A percentile compares a stretch with the other conserved stretches of the same genome.
Conservation (phyloP, 306 rosid species). For the Mucuna pruriens region DNA sequence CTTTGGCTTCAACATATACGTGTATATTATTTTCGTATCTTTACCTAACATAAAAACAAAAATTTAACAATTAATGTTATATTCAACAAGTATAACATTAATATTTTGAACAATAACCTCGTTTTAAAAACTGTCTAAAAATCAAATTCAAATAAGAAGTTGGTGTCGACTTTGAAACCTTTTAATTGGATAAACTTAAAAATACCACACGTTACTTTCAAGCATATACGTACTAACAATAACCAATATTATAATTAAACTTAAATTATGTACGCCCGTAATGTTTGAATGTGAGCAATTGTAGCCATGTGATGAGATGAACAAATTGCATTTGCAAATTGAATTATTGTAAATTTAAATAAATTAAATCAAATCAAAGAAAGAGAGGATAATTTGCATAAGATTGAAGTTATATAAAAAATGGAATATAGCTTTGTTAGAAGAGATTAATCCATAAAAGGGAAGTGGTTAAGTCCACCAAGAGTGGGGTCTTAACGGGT, state of each 20-base stretch:
- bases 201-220: not conserved
- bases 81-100: not conserved
- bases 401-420: conserved; percentile 38
- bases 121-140: not conserved
- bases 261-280: not conserved
- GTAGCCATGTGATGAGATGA: conserved; percentile 21
- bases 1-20: not conserved
- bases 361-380: not conserved
- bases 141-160: not conserved
- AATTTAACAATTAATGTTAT: not conserved
- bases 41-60: not conserved
- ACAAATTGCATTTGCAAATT: not conserved
- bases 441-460: conserved; percentile 18
- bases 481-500: conserved; percentile 72
- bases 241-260: not conserved
- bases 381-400: conserved; percentile 11
- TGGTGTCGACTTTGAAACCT: conserved; percentile 20
- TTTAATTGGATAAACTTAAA: not conserved
- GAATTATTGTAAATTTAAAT: not conserved
- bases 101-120: not conserved
- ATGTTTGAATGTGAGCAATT: not conserved
- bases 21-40: not conserved
- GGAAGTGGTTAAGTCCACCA: conserved; percentile 47
- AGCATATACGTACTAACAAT: not conserved
- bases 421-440: conserved; percentile 38